Base-by-base conservation (phyloP, 2,329 filamentous ascomycete genomes). In the Sodiomyces alkalinus region DNA sequence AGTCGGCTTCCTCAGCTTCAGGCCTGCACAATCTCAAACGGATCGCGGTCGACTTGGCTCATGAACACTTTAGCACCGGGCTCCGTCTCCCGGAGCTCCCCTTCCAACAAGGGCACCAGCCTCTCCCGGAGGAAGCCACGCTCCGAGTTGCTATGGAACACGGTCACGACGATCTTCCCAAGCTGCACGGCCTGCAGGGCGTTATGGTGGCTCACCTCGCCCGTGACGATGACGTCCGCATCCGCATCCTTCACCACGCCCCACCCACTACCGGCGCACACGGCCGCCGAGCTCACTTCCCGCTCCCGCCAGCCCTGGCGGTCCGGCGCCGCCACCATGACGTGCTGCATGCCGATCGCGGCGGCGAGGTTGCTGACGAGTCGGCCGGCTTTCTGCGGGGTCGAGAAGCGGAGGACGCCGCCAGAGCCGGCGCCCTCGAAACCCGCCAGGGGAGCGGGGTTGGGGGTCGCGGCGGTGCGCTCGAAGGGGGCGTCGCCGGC, bases 131-230 rank as follows among this genome's bases (percentile, higher is more conserved):
- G 53, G 47, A 87, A 98, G 0, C 73, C 76, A 19, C 90, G 62
- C 59, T 98, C 90, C 0, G 81, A 90, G 51, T 96, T 96, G 41
- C 80, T 87, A 51, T 98, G 90, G 43, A 93, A 92, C 26, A 92
- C 64, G 22, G 77, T 79, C 28, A 96, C 69, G 1, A 96, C 80
- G 30, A 74, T 78, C 37, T 76, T 76, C 2, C 86, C 86, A 33
- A 75, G 69, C 58, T 94, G 86, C 17, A 80, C 82, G 2, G 85
- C 82, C 21, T 80, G 72, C 33, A 98, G 65, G 3, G 87, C 85
- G 38, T 90, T 83, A 48, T 98, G 90, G 48, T 98, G 90, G 43
- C 73, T 80, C 62, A 96, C 70, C 57, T 98, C 90, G 2, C 90
- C 90, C 1, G 83, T 96, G 41, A 98, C 80, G 4, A 92, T 55